phyloP scores from a whole-genome alignment of 495 filamentous ascomycete species.

The Penicillium silybi region DNA sequence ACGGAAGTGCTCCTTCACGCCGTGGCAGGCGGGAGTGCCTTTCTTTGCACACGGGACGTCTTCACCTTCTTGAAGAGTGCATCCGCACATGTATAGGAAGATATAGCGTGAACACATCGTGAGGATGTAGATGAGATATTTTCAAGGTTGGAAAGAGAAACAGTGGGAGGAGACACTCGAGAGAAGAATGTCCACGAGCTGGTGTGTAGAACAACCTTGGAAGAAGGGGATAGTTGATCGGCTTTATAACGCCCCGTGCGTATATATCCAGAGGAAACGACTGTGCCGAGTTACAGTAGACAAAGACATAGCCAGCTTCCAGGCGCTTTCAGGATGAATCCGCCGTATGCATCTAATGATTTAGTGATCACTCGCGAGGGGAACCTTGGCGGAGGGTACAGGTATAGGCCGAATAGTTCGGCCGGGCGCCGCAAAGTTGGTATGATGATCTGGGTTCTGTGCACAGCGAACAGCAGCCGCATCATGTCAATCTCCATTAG shows the following conservation, averaged over 20 bases:
- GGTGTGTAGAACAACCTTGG: constrained; percentile 2
- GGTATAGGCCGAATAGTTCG: background rate
- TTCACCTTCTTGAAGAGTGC: constrained; percentile 32
- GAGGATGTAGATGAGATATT: background rate
- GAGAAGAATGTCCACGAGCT: background rate
- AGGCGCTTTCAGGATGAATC: background rate
- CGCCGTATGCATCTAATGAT: constrained; percentile 24
- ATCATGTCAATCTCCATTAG: constrained; percentile 20
- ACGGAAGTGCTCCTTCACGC: constrained; percentile 36
- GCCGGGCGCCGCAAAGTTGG: constrained; percentile 14
- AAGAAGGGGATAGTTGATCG: constrained; percentile 7
- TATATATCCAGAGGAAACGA: constrained; percentile 1
- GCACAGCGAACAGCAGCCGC: background rate
- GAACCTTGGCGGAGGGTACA: background rate
- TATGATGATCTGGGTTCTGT: constrained; percentile 12
- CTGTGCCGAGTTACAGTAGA: constrained; percentile 14
- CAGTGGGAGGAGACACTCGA: background rate
- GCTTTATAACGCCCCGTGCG: constrained; percentile 18
- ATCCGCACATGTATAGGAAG: constrained; percentile 42
- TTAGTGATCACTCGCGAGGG: constrained; percentile 16
- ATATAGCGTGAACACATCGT: constrained; percentile 43
- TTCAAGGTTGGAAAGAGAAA: background rate
- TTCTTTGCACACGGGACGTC: constrained; percentile 37
- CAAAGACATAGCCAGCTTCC: constrained; percentile 1
- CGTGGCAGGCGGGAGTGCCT: constrained; percentile 29